Evolutionary conservation across 805 yeast genomes (phyloP).

Genomic region (Nakazawaea ernobii): DNA sequence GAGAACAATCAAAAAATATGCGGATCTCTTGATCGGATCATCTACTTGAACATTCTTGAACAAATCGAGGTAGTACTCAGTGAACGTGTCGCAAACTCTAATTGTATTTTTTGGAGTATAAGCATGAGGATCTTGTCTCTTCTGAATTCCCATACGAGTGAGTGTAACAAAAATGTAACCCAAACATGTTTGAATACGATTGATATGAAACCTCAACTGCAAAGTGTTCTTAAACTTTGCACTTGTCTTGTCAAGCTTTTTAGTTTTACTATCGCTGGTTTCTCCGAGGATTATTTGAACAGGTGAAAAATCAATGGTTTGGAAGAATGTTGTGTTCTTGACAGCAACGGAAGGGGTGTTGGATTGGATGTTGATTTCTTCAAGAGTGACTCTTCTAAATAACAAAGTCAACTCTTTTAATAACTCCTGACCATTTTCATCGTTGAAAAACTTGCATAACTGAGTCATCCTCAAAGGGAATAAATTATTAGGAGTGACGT

Average conservation of each 20-base stretch:
- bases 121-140: constrained; percentile 37
- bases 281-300: constrained; percentile 38
- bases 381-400: constrained; percentile 47
- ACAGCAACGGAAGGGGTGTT: constrained; percentile 42
- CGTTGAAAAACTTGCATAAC: constrained; percentile 34
- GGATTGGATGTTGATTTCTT: constrained; percentile 49
- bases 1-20: constrained; percentile 20
- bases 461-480: constrained; percentile 39
- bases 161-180: constrained; percentile 25
- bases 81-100: constrained; percentile 19
- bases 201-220: constrained; percentile 46
- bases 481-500: constrained; percentile 45
- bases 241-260: constrained; percentile 38
- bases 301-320: constrained; percentile 29
- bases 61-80: constrained; percentile 15
- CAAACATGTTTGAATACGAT: constrained; percentile 39
- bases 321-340: constrained; percentile 35
- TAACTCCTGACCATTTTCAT: constrained; percentile 33
- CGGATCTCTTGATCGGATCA: constrained; percentile 18
- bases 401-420: constrained; percentile 37
- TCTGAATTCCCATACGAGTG: constrained; percentile 24
- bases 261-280: constrained; percentile 28
- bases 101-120: constrained; percentile 23
- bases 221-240: constrained; percentile 60
- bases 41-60: constrained; percentile 15